phyloP scores from a whole-genome alignment of 176 grass and related monocot species.

The Musa itinerans region DNA sequence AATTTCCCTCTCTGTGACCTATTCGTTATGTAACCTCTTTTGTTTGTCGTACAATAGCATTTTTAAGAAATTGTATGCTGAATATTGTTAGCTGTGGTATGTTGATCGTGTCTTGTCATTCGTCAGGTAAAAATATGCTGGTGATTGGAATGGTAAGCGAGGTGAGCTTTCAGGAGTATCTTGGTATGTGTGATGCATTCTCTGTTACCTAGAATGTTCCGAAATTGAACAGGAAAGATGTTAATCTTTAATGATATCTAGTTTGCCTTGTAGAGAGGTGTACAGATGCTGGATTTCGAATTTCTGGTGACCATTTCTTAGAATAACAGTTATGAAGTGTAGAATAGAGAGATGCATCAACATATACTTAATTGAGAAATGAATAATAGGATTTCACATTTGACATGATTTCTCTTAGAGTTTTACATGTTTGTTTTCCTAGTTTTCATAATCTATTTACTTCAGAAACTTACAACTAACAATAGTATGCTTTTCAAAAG shows the following conservation, averaged over 20 bases:
- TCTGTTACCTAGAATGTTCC: constrained; percentile 83
- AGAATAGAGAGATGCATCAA: neutral
- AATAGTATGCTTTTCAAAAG: too few relatives aligned
- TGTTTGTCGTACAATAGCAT: too few relatives aligned
- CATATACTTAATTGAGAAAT: neutral
- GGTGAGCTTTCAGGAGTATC: constrained; percentile 66
- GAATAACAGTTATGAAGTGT: neutral
- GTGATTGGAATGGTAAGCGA: constrained; percentile 79
- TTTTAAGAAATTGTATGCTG: neutral
- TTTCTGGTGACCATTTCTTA: neutral
- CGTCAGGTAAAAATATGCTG: constrained; percentile 58
- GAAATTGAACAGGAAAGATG: constrained; percentile 69
- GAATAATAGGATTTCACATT: neutral
- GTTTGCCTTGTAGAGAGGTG: neutral
- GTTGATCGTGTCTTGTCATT: constrained; percentile 16
- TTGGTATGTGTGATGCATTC: constrained; percentile 90
- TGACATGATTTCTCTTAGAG: too few relatives aligned
- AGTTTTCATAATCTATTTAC: too few relatives aligned
- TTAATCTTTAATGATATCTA: neutral
- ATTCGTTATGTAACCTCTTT: too few relatives aligned
- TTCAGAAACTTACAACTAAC: too few relatives aligned
- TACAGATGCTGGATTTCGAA: neutral
- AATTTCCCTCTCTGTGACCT: neutral
- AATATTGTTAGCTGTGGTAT: neutral
- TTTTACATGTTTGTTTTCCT: too few relatives aligned